Percentiles rank a stretch among this genome's conserved stretches.
These are phyloP conservation scores for Cucumis sativus DNA, from an alignment of 306 rosid genomes.

Conservation along the genomic window DNA sequence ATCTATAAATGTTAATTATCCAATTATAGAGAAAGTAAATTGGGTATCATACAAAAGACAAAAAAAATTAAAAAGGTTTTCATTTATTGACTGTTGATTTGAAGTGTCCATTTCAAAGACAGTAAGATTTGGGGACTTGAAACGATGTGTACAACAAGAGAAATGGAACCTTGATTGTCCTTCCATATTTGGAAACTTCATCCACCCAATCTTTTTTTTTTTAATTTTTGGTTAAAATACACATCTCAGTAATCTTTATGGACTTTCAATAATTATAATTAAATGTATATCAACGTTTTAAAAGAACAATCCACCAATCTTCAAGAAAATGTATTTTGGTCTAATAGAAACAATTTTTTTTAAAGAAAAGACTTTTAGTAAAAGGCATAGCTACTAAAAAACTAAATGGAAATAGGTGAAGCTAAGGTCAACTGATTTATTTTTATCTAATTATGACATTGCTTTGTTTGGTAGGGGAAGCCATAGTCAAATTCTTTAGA, in stretches of 20 bases:
- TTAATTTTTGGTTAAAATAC: too few relatives aligned
- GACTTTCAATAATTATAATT: too few relatives aligned
- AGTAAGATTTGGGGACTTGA: neutral
- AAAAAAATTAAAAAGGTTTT: neutral
- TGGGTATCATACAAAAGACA: neutral
- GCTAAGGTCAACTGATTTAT: neutral
- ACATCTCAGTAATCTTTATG: too few relatives aligned
- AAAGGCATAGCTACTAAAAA: neutral
- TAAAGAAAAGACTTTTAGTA: neutral
- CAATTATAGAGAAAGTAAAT: neutral
- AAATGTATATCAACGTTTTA: too few relatives aligned
- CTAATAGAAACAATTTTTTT: neutral
- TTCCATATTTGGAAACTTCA: neutral
- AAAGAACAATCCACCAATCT: too few relatives aligned
- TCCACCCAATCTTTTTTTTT: neutral
- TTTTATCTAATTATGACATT: neutral
- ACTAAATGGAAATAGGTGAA: neutral
- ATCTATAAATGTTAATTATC: constrained; percentile 1
- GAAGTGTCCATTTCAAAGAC: constrained; percentile 5
- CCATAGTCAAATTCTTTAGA: neutral
- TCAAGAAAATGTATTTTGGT: neutral
- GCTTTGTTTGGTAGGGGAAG: neutral
- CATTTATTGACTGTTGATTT: neutral
- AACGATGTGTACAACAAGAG: neutral
- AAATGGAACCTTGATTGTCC: neutral